Evolutionary conservation across 495 filamentous ascomycete species (phyloP).

Genomic region (Trypethelium eluteriae): DNA sequence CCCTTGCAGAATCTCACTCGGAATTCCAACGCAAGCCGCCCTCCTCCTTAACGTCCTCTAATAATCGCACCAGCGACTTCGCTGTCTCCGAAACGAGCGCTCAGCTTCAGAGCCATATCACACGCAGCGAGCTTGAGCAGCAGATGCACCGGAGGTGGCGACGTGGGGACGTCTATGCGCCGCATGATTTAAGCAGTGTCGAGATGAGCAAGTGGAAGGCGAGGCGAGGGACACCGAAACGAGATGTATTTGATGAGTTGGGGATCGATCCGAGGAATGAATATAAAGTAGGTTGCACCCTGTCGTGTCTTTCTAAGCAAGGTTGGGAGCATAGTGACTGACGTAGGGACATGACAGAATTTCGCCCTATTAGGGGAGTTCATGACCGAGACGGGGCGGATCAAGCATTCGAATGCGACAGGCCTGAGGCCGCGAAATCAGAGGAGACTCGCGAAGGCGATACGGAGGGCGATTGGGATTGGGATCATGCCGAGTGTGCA

Average conservation of each 20-base stretch:
- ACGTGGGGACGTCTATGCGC: conserved; percentile 78
- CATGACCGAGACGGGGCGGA: conserved; percentile 74
- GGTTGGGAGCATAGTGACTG: not conserved
- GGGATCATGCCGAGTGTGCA: conserved; percentile 91
- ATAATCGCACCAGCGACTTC: not conserved
- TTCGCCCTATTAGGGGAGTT: conserved; percentile 88
- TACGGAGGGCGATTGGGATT: conserved; percentile 77
- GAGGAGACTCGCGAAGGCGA: conserved; percentile 82
- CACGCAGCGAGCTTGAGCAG: conserved; percentile 19
- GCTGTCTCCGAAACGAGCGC: not conserved
- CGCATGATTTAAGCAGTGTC: conserved; percentile 68
- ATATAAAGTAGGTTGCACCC: conserved; percentile 57
- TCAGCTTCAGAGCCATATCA: conserved; percentile 9
- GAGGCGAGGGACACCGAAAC: conserved; percentile 40
- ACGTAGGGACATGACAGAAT: conserved; percentile 53
- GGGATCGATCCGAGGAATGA: conserved; percentile 73
- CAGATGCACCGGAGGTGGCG: conserved; percentile 49
- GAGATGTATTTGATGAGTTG: conserved; percentile 73
- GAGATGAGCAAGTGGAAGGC: conserved; percentile 55
- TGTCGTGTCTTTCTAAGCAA: not conserved
- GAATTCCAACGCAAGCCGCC: too few species aligned
- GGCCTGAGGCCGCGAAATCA: conserved; percentile 85
- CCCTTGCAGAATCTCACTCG: too few species aligned
- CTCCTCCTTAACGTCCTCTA: too few species aligned
- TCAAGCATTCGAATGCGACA: conserved; percentile 63